Percentiles rank a stretch among this genome's conserved stretches.
phyloP scores from a whole-genome alignment of 306 rosid genomes.

The Prunus mume region DNA sequence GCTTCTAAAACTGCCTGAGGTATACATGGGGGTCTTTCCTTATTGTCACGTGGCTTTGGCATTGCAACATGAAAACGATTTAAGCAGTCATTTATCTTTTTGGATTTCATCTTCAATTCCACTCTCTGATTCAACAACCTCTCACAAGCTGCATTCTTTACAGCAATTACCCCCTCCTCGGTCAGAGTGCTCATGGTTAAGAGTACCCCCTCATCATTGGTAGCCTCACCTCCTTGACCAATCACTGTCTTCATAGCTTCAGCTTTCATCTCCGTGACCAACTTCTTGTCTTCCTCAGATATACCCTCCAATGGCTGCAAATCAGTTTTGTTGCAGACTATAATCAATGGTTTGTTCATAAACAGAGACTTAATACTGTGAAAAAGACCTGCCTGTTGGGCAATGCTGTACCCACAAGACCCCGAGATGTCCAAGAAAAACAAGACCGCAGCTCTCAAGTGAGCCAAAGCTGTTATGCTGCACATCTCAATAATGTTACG shows the following conservation, averaged over 20 bases:
- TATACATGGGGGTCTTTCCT: conserved; percentile 77
- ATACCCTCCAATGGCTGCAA: conserved; percentile 74
- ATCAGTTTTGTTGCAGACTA: conserved; percentile 74
- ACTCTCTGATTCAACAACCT: conserved; percentile 77
- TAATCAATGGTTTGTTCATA: conserved; percentile 40
- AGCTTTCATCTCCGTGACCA: conserved; percentile 74
- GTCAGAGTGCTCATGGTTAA: conserved; percentile 87
- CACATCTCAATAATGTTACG: conserved; percentile 94
- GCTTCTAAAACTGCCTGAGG: conserved; percentile 74
- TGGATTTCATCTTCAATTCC: conserved; percentile 80
- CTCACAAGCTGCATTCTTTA: conserved; percentile 85
- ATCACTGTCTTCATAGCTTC: conserved; percentile 74
- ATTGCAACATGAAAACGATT: conserved; percentile 81
- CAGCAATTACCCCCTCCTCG: conserved; percentile 78
- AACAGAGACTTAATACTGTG: conserved; percentile 63
- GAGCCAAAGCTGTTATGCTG: conserved; percentile 89
- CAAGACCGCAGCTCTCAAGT: conserved; percentile 83
- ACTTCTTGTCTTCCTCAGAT: conserved; percentile 73
- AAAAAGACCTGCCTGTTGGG: conserved; percentile 86
- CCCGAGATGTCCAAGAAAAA: conserved; percentile 87
- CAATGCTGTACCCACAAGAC: conserved; percentile 80
- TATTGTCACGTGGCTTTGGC: conserved; percentile 74
- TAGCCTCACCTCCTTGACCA: conserved; percentile 78
- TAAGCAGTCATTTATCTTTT: conserved; percentile 68
- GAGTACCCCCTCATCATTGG: conserved; percentile 53